Conservation (phyloP, 2,329 filamentous ascomycete species). For the Colletotrichum karsti region DNA sequence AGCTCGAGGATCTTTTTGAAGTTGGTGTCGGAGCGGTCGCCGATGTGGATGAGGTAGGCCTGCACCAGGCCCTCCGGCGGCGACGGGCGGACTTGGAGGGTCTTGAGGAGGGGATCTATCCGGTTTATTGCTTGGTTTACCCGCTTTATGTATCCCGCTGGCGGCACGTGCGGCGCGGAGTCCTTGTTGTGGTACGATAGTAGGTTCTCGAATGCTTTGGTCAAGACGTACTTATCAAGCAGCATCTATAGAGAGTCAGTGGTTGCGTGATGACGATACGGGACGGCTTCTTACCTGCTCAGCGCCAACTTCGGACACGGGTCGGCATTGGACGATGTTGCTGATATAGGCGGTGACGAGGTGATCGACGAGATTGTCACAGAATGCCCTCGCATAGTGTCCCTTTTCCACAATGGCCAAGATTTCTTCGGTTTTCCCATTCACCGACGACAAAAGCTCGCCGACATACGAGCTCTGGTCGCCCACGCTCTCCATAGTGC, state of each 20-base stretch:
- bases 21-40: conserved; percentile 90
- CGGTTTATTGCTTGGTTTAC: conserved; percentile 85
- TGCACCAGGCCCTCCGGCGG: conserved; percentile 95
- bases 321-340: conserved; percentile 88
- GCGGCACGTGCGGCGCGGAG: conserved; percentile 47
- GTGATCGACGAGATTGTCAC: conserved; percentile 93
- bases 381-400: conserved; percentile 94
- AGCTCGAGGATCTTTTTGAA: conserved; percentile 96
- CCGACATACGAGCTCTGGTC: conserved; percentile 94
- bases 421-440: conserved; percentile 77
- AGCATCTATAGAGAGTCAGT: conserved; percentile 74
- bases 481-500: conserved; percentile 89
- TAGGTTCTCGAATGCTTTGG: conserved; percentile 79
- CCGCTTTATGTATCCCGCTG: conserved; percentile 80
- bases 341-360: conserved; percentile 81
- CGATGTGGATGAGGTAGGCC: conserved; percentile 97
- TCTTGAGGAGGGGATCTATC: conserved; percentile 93
- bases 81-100: conserved; percentile 89
- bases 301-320: conserved; percentile 91
- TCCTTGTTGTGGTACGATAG: conserved; percentile 68
- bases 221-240: conserved; percentile 91
- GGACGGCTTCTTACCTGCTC: conserved; percentile 71
- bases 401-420: conserved; percentile 83
- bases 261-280: neutral
- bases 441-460: conserved; percentile 79